phyloP scores from a whole-genome alignment of 805 yeast species.

The Yarrowia sp. region DNA sequence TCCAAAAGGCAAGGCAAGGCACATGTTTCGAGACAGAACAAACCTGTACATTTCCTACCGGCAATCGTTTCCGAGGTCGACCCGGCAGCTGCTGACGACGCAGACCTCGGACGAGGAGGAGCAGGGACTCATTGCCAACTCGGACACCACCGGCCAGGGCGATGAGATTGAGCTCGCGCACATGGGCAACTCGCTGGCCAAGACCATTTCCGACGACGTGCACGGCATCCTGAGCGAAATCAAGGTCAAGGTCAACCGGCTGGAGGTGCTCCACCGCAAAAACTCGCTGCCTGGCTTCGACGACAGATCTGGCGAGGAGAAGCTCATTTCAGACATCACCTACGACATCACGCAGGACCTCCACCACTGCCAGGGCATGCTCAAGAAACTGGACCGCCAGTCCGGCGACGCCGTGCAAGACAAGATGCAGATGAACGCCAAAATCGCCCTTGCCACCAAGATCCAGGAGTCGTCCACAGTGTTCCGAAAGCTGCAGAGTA shows the following conservation, averaged over 20 bases:
- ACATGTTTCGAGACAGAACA: slow-evolving; percentile 93
- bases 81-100: slow-evolving; percentile 32
- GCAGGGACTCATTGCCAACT: slow-evolving; percentile 52
- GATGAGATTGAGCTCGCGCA: slow-evolving; percentile 56
- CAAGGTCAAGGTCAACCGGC: slow-evolving; percentile 52
- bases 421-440: slow-evolving; percentile 34
- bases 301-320: slow-evolving; percentile 74
- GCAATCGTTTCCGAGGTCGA: slow-evolving; percentile 77
- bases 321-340: slow-evolving; percentile 74
- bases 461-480: slow-evolving; percentile 75
- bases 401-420: slow-evolving; percentile 30
- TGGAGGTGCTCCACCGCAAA: slow-evolving; percentile 72
- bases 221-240: slow-evolving; percentile 60
- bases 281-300: slow-evolving; percentile 83
- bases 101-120: slow-evolving; percentile 53
- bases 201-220: slow-evolving; percentile 60
- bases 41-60: slow-evolving; percentile 85
- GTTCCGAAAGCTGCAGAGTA: slow-evolving; percentile 84
- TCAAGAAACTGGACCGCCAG: slow-evolving; percentile 60
- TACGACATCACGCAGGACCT: slow-evolving; percentile 69
- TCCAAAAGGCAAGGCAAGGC: background rate
- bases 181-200: slow-evolving; percentile 77
- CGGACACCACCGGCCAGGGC: slow-evolving; percentile 34
- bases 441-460: slow-evolving; percentile 78
- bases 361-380: slow-evolving; percentile 72